These are phyloP conservation scores for Verticillium isaacii DNA, from an alignment of 2,329 filamentous ascomycete genomes.

Conservation along the genomic window DNA sequence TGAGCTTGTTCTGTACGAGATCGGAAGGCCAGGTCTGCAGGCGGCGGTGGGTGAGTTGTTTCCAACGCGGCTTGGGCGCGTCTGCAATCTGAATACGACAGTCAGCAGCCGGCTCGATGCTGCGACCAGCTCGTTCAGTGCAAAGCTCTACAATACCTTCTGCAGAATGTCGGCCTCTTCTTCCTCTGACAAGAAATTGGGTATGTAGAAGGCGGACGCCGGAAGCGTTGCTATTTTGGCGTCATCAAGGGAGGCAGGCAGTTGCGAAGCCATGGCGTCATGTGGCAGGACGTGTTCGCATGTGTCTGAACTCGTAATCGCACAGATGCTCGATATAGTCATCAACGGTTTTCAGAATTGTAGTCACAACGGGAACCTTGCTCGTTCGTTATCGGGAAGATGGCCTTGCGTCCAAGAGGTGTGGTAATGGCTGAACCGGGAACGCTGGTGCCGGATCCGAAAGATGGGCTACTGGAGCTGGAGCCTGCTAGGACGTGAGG, in stretches of 20 bases:
- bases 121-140: not conserved
- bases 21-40: conserved; percentile 88
- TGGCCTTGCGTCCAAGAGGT: not conserved
- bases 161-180: conserved; percentile 69
- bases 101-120: conserved; percentile 18
- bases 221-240: conserved; percentile 53
- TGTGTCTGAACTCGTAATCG: not conserved
- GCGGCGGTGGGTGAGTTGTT: conserved; percentile 78
- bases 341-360: too few species aligned
- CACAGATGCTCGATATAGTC: not conserved
- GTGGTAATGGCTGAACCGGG: not conserved
- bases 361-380: too few species aligned
- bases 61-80: conserved; percentile 76
- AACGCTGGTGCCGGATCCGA: not conserved
- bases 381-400: not conserved
- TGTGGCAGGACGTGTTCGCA: not conserved
- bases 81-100: conserved; percentile 50
- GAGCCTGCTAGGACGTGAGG: not conserved
- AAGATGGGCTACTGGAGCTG: not conserved
- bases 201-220: conserved; percentile 72
- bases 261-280: conserved; percentile 6
- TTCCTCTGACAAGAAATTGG: conserved; percentile 72
- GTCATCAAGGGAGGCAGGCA: conserved; percentile 46
- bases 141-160: conserved; percentile 47
- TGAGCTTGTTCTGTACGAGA: conserved; percentile 70